phyloP scores from a whole-genome alignment of 108 stramenopile genomes.

The Pseudonitzschia multistriata region DNA sequence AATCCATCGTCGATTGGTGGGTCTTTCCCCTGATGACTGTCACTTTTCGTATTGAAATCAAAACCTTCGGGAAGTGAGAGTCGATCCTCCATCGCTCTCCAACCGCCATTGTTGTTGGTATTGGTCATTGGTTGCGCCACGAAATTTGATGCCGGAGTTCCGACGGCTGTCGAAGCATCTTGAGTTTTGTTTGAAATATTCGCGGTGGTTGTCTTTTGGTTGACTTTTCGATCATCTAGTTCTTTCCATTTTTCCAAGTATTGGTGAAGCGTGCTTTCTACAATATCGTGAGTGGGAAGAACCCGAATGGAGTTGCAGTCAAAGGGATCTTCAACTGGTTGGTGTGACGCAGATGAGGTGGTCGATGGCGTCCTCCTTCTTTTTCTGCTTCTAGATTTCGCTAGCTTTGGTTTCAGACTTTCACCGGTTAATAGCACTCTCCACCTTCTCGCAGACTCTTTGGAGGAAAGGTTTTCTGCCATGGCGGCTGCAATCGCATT shows the following conservation, averaged over 20 bases:
- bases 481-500: neutral
- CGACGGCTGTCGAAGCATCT: neutral
- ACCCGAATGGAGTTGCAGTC: neutral
- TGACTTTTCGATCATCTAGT: conserved; percentile 6
- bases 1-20: conserved; percentile 19
- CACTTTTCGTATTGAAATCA: conserved; percentile 36
- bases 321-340: neutral
- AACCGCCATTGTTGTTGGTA: conserved; percentile 9
- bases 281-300: conserved; percentile 24
- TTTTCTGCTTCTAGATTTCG: neutral
- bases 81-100: conserved; percentile 23
- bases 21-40: conserved; percentile 4
- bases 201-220: neutral
- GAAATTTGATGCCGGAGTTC: no score
- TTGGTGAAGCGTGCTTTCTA: conserved; percentile 19
- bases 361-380: neutral
- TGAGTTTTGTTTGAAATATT: neutral
- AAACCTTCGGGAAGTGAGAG: conserved; percentile 45
- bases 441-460: conserved; percentile 3
- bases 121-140: neutral
- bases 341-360: neutral
- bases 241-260: conserved; percentile 19
- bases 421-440: neutral
- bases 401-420: neutral
- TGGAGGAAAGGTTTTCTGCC: neutral